phyloP scores from a whole-genome alignment of 768 basidiomycete genomes.

The Auriscalpium orientale region DNA sequence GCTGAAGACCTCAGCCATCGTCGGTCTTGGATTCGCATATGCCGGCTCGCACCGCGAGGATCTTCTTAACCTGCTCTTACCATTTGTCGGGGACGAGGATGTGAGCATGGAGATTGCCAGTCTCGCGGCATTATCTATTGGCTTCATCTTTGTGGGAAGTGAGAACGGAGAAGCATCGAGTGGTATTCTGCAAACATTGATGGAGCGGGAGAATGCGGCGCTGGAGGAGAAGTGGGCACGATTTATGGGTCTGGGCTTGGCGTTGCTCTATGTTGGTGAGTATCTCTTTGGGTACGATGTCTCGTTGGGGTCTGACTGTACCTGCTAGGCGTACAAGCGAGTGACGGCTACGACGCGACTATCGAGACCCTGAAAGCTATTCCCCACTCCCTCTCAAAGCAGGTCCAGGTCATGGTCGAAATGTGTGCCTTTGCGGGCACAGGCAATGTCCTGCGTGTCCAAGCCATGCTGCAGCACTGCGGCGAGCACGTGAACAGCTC shows the following conservation, averaged over 20 bases:
- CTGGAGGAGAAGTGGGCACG: conserved; percentile 91
- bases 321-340: conserved; percentile 76
- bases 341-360: conserved; percentile 71
- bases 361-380: conserved; percentile 91
- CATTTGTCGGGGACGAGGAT: conserved; percentile 72
- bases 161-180: conserved; percentile 89
- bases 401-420: conserved; percentile 87
- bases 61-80: conserved; percentile 67
- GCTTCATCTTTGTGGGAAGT: conserved; percentile 94
- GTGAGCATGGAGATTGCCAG: conserved; percentile 85
- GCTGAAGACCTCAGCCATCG: conserved; percentile 81
- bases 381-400: conserved; percentile 85
- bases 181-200: conserved; percentile 83
- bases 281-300: conserved; percentile 5
- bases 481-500: conserved; percentile 74
- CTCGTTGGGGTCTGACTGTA: background rate
- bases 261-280: conserved; percentile 81
- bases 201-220: conserved; percentile 72
- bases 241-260: conserved; percentile 86
- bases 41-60: conserved; percentile 91
- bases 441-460: conserved; percentile 90
- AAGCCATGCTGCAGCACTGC: conserved; percentile 87
- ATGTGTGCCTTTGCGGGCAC: conserved; percentile 93
- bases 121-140: conserved; percentile 80
- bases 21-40: conserved; percentile 91